These are phyloP conservation scores for Pleurotus citrinopileatus DNA, from an alignment of 768 basidiomycete genomes.

Conservation along the genomic window DNA sequence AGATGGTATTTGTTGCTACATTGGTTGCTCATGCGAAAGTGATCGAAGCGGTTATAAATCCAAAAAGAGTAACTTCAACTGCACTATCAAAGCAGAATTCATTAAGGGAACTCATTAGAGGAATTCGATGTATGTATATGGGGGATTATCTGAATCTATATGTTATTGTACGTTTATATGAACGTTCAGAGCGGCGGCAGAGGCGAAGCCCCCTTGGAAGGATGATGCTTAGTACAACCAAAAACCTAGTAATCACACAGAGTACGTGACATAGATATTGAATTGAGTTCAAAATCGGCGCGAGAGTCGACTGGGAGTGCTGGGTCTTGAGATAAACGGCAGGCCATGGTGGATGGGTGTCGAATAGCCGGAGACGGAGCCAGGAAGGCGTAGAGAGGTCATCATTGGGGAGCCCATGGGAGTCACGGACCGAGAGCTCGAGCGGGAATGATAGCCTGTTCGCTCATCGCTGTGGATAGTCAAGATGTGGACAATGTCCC, in stretches of 20 bases:
- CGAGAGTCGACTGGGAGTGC: constrained; percentile 58
- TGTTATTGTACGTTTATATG: too few species aligned
- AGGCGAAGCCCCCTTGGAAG: too few species aligned
- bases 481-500: constrained; percentile 70
- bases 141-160: too few species aligned
- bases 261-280: constrained; percentile 16
- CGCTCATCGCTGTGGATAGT: constrained; percentile 71
- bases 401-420: constrained; percentile 54
- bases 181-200: too few species aligned
- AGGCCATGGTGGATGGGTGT: constrained; percentile 48
- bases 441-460: constrained; percentile 49
- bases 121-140: too few species aligned
- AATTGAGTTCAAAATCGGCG: constrained; percentile 28
- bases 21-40: not conserved
- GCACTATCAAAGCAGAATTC: too few species aligned
- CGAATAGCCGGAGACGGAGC: constrained; percentile 55
- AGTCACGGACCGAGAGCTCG: constrained; percentile 65
- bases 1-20: too few species aligned
- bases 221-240: too few species aligned
- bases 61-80: too few species aligned
- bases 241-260: too few species aligned
- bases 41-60: not conserved
- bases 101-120: too few species aligned
- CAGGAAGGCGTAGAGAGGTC: constrained; percentile 31
- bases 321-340: constrained; percentile 53